Percentiles rank a stretch among this genome's conserved stretches.
These are phyloP conservation scores for Calocera cornea DNA, from an alignment of 768 basidiomycete genomes.

Conservation along the genomic window DNA sequence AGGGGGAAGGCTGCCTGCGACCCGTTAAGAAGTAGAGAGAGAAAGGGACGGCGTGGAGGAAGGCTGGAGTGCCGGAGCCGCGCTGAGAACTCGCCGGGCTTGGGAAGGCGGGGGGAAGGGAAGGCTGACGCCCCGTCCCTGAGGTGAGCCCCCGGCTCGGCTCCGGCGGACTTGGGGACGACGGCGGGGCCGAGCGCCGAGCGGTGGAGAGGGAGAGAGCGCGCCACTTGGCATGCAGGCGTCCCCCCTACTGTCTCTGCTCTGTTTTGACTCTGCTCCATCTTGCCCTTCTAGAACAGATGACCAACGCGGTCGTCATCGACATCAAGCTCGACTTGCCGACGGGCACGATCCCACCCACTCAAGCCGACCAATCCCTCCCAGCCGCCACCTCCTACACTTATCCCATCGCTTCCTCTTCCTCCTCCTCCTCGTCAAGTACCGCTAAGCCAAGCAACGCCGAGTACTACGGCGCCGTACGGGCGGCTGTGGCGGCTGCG, in stretches of 20 bases:
- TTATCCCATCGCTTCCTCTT: background rate
- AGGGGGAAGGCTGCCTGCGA: too few relatives aligned
- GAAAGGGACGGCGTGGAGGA: background rate
- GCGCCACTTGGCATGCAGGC: too few relatives aligned
- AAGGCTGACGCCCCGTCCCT: background rate
- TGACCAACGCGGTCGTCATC: background rate
- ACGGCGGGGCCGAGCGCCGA: too few relatives aligned
- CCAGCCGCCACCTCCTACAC: background rate
- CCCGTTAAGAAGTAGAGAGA: background rate
- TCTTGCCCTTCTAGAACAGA: background rate
- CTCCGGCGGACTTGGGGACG: too few relatives aligned
- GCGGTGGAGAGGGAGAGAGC: too few relatives aligned
- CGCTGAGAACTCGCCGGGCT: background rate
- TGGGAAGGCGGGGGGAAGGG: background rate
- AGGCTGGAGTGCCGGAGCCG: background rate
- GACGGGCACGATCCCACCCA: background rate
- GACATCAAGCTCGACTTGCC: background rate
- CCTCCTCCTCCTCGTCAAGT: too few relatives aligned
- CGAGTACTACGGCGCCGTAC: constrained; percentile 7
- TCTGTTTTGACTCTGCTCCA: background rate
- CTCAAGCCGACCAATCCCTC: background rate
- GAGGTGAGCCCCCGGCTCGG: too few relatives aligned
- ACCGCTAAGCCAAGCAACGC: background rate
- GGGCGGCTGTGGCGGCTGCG: constrained; percentile 35
- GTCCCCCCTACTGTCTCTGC: background rate